Base-by-base conservation (phyloP, 768 basidiomycete genomes). In the Podaxis carcinomalis region DNA sequence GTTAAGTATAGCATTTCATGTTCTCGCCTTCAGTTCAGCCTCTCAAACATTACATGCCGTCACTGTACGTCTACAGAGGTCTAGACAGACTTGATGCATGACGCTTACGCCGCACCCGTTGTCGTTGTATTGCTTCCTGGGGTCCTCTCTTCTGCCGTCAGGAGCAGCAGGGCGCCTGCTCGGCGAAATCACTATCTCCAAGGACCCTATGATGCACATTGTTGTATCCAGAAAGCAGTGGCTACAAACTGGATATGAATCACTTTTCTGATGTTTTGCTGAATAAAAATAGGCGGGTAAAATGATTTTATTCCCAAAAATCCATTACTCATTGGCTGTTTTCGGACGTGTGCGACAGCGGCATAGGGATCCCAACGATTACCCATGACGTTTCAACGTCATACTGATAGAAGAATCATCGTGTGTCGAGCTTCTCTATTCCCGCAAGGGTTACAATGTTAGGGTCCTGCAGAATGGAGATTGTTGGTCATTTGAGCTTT, bases 321-420 rank as follows among this genome's bases (percentile, higher is more conserved):
- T 16, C 25, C 10, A 40, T 32, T 19, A 11, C 32, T 21, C 11
- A 42, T 54, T 61, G 52, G 53, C 36, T 47, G 21, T 28, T 42
- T 32, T 32, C 28, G 32, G 21, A 54, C 39, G 14, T 19, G 21
- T 54, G 42, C 32, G 35, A 37, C 36, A 27, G 28, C 25, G 36
- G 37, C 23, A 44, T 53, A 51, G 47, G 28, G 42, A 35, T 65
- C 50, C 7, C 57, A 47, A 40, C 44, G 44, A 37, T 40, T 21
- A 25, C 23, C 46, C 51, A 28, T 37, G 59, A 36, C 39, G 52
- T 51, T 40, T 19, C 35, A 49, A 37, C 49, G 56, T 56, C 49
- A 27, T 59, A 46, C 13, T 59, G 58, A 59, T 51, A 59, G 55
- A 63, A 58, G 62, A 57, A 54, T 60, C 53, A 36, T 51, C 59